phyloP scores from a whole-genome alignment of 345 rosid genomes.

The Passiflora organensis region DNA sequence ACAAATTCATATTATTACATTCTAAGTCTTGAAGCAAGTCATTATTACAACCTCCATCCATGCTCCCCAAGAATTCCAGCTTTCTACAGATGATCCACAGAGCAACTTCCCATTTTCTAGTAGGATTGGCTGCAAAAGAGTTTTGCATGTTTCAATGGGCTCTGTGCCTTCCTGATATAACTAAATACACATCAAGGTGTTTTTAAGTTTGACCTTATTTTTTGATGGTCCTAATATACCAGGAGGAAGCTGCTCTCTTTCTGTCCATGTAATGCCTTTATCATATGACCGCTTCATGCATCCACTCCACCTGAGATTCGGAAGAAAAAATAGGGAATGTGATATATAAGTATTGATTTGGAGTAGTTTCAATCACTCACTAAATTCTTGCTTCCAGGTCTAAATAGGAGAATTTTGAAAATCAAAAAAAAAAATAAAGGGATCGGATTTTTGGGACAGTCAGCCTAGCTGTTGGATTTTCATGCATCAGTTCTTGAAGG shows the following conservation, averaged over 20 bases:
- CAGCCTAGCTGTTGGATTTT: too few species aligned
- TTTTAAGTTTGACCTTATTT: conserved; percentile 55
- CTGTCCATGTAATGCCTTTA: conserved; percentile 66
- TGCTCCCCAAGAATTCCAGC: conserved; percentile 97
- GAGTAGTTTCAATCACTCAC: too few species aligned
- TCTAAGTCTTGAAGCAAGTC: conserved; percentile 9
- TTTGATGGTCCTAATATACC: conserved; percentile 83
- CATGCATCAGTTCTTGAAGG: too few species aligned
- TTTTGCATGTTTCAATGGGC: neutral
- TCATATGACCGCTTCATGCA: conserved; percentile 87
- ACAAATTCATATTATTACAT: conserved; percentile 2
- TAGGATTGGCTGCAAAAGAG: conserved; percentile 63
- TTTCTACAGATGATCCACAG: conserved; percentile 87
- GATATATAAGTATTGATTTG: too few species aligned
- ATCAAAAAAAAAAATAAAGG: too few species aligned
- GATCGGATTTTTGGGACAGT: too few species aligned
- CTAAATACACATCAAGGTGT: neutral
- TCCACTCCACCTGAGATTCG: conserved; percentile 74
- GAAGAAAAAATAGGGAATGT: too few species aligned
- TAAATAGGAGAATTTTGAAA: too few species aligned
- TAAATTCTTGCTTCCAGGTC: too few species aligned
- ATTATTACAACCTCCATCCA: conserved; percentile 73
- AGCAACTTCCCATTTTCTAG: conserved; percentile 61
- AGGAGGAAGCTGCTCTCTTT: conserved; percentile 86
- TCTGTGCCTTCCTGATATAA: conserved; percentile 5